Evolutionary conservation across 352 stramenopile genomes (phyloP).

Genomic region (Paralagenidium karlingii): DNA sequence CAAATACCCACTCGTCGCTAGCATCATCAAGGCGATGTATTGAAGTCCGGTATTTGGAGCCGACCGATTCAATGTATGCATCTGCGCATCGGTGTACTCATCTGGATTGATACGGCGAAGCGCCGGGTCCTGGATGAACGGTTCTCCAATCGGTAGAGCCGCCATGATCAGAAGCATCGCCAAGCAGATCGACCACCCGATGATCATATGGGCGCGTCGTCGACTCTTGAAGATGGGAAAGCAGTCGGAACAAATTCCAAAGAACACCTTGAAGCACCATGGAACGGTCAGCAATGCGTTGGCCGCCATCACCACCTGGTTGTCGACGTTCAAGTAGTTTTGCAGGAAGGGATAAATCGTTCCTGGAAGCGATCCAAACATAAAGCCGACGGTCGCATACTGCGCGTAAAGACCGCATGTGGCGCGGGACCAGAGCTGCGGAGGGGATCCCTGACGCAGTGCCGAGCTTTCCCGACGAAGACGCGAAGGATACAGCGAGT

Average conservation of each 20-base stretch:
- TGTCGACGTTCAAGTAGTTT: constrained; percentile 13
- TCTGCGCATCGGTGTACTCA: constrained; percentile 10
- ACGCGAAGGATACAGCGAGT: too few species aligned
- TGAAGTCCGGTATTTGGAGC: constrained; percentile 13
- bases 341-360: constrained; percentile 18
- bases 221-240: constrained; percentile 38
- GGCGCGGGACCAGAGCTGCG: constrained; percentile 22
- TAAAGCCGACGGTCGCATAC: constrained; percentile 14
- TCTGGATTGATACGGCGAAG: constrained; percentile 10
- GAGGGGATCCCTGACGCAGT: constrained; percentile 19
- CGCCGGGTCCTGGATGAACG: constrained; percentile 10
- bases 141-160: constrained; percentile 7
- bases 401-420: constrained; percentile 19
- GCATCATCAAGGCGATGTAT: constrained; percentile 24
- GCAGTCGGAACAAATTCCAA: constrained; percentile 44
- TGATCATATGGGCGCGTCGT: constrained; percentile 35
- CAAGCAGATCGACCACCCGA: constrained; percentile 16
- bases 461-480: too few species aligned
- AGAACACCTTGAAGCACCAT: constrained; percentile 49
- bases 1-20: constrained; percentile 21
- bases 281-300: constrained; percentile 28
- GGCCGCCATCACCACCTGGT: too few species aligned
- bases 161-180: constrained; percentile 14
- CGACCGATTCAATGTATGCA: constrained; percentile 12
- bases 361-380: constrained; percentile 9